Evolutionary conservation across 2,329 filamentous ascomycete genomes (phyloP), one percentile per base, ranked within the genome.

Genomic region (Scytalidium lignicola): DNA sequence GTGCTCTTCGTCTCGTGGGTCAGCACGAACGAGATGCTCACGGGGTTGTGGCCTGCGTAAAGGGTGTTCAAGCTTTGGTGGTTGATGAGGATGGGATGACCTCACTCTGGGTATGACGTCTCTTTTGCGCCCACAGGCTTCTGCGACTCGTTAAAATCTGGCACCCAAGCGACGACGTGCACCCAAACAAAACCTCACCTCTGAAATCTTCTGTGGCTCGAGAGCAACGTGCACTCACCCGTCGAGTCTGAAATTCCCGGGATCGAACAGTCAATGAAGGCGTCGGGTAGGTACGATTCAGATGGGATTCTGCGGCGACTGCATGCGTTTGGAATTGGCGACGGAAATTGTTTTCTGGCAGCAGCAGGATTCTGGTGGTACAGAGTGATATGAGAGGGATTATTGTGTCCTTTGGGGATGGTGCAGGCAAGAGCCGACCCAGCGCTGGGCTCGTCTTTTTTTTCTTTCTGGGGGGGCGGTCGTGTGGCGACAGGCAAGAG

Each of bases 121-220:
- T 37, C 32, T 17, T 29, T 26, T 45, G 21, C 21, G 21, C 21
- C 43, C 43, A 29, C 43, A 37, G 32, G 43, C n/a, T 45, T 45
- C 43, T 45, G 43, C 43, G 29, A 29, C 26, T 45, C 43, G 43
- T 45, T 45, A 45, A 44, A 29, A 43, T 32, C 29, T 29, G 23
- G 43, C 26, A 37, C 43, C 26, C 26, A 32, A 29, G 22, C 43
- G 43, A 26, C 19, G 29, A 28, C 42, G 23, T 15, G 29, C n/a
- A 17, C 43, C 7, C 43, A n/a, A 18, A 45, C 22, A 8, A 28
- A 29, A 32, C 2, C 43, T 44, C 18, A 22, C 26, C 43, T 17
- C 12, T 37, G 32, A n/a, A 13, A 37, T 4, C 15, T 15, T 37
- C 32, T 17, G n/a, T 17, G 32, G 12, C 32, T 13, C 6, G 32